These are phyloP conservation scores for Cyberlindnera maclurae DNA, from an alignment of 805 yeast species.

Conservation along the genomic window DNA sequence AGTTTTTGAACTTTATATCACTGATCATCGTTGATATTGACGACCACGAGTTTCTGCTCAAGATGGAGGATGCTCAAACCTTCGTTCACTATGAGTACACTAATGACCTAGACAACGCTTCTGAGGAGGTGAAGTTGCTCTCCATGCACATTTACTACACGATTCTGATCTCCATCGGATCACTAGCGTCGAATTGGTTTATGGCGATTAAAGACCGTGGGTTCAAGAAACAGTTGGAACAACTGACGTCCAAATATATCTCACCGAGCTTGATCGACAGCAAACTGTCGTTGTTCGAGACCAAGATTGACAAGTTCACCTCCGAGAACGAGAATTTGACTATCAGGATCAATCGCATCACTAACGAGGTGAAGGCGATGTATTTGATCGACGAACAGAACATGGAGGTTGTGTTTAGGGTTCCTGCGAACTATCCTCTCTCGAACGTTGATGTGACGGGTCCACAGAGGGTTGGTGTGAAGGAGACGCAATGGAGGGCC, in stretches of 20 bases:
- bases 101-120: conserved; percentile 4
- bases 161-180: conserved; percentile 45
- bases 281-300: conserved; percentile 46
- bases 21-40: conserved; percentile 39
- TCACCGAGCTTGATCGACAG: conserved; percentile 57
- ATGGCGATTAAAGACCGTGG: conserved; percentile 61
- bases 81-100: conserved; percentile 19
- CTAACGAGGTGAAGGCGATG: conserved; percentile 63
- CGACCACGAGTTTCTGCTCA: conserved; percentile 17
- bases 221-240: conserved; percentile 51
- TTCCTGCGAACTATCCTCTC: conserved; percentile 77
- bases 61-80: conserved; percentile 15
- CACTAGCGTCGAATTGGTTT: conserved; percentile 62
- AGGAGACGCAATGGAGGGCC: conserved; percentile 88
- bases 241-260: conserved; percentile 50
- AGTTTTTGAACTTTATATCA: conserved; percentile 47
- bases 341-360: conserved; percentile 52
- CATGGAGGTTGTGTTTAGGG: conserved; percentile 66
- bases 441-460: conserved; percentile 71
- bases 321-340: conserved; percentile 35
- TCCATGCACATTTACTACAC: conserved; percentile 45
- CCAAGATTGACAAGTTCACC: conserved; percentile 29
- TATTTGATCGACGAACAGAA: conserved; percentile 83
- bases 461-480: conserved; percentile 75
- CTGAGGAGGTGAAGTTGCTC: conserved; percentile 31